phyloP scores from a whole-genome alignment of 1,284 basidiomycete genomes.

The Trichosporon ovoides region DNA sequence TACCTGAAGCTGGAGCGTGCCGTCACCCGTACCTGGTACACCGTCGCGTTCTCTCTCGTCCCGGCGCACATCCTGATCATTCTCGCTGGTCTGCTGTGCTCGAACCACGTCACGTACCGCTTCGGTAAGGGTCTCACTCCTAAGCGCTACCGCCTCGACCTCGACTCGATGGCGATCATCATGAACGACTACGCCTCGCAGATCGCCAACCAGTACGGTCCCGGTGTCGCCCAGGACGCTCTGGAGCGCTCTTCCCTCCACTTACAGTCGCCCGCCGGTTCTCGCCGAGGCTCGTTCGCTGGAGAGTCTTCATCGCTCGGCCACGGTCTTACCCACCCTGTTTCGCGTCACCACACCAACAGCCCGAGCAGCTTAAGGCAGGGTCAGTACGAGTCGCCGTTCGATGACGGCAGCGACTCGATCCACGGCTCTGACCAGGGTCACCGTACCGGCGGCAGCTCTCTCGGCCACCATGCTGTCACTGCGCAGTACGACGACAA shows the following conservation, averaged over 20 bases:
- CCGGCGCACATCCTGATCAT: constrained; percentile 63
- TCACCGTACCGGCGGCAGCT: constrained; percentile 6
- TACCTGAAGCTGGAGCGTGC: constrained; percentile 59
- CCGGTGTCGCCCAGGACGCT: constrained; percentile 41
- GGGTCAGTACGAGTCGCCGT: constrained; percentile 14
- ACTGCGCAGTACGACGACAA: constrained; percentile 4
- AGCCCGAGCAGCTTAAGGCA: background rate
- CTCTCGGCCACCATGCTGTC: background rate
- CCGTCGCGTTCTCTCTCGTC: constrained; percentile 60
- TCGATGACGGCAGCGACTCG: constrained; percentile 10
- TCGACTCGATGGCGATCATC: constrained; percentile 63
- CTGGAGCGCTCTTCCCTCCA: constrained; percentile 38
- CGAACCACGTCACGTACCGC: constrained; percentile 67
- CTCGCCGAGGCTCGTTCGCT: constrained; percentile 9
- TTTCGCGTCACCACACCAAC: constrained; percentile 4
- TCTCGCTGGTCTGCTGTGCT: constrained; percentile 59
- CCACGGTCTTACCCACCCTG: constrained; percentile 1
- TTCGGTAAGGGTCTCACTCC: constrained; percentile 75
- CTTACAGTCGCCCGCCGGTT: constrained; percentile 20
- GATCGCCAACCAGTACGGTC: constrained; percentile 48
- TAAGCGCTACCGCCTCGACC: constrained; percentile 61
- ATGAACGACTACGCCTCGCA: constrained; percentile 64
- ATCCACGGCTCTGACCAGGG: constrained; percentile 9
- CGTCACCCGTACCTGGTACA: constrained; percentile 58
- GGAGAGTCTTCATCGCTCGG: constrained; percentile 3